phyloP scores from a whole-genome alignment of 2,329 filamentous ascomycete species.

The Tricladium varicosporioides region DNA sequence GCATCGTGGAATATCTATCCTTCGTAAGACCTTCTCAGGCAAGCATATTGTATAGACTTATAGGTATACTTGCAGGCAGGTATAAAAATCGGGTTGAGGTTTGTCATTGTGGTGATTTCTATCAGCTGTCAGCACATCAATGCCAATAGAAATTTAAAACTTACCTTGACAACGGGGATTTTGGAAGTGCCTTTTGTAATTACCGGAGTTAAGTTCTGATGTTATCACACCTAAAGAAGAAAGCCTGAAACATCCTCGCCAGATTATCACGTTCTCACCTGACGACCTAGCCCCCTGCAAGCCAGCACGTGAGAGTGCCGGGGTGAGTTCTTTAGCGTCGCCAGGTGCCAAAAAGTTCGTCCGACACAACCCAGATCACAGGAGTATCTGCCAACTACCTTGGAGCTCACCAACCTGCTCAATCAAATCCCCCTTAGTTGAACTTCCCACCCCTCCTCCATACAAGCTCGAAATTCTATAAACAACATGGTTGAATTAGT shows the following conservation, averaged over 20 bases:
- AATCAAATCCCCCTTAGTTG: not conserved
- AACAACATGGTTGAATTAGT: slow-evolving; percentile 88
- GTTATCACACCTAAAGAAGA: too few species aligned
- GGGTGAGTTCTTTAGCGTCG: not conserved
- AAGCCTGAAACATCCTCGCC: not conserved
- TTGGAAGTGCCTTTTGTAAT: too few species aligned
- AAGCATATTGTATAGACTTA: slow-evolving; percentile 20
- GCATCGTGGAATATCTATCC: slow-evolving; percentile 19
- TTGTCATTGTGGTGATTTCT: slow-evolving; percentile 9
- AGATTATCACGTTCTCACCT: not conserved
- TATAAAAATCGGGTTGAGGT: slow-evolving; percentile 19
- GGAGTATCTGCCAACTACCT: not conserved
- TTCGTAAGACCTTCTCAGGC: slow-evolving; percentile 20
- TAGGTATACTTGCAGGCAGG: slow-evolving; percentile 11
- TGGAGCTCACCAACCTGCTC: not conserved
- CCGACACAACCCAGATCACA: not conserved
- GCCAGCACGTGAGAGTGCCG: not conserved
- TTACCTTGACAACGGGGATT: too few species aligned
- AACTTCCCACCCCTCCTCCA: not conserved
- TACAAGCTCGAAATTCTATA: not conserved
- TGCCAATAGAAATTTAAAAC: too few species aligned
- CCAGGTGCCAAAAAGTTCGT: slow-evolving; percentile 9
- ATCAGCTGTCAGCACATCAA: too few species aligned
- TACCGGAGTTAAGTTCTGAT: too few species aligned
- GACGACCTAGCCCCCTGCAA: not conserved